Evolutionary conservation across 768 basidiomycete genomes (phyloP).

Genomic region (Kwoniella europaea): DNA sequence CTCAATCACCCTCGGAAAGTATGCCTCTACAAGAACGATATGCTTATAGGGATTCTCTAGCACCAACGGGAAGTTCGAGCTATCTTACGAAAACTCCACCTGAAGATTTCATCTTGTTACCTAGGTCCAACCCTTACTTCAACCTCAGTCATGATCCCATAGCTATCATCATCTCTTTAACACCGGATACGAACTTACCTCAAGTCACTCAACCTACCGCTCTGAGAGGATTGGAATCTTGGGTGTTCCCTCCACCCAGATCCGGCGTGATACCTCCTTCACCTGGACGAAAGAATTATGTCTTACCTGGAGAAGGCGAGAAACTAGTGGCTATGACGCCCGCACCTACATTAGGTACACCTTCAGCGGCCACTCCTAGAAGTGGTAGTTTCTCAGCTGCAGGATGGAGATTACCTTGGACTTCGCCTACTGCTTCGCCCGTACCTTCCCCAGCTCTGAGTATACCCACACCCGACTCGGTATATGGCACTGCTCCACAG

Average conservation of each 20-base stretch:
- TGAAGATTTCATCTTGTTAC: slow-evolving; percentile 81
- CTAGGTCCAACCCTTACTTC: slow-evolving; percentile 73
- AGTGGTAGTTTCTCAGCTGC: slow-evolving; percentile 20
- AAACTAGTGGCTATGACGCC: slow-evolving; percentile 56
- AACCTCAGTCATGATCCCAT: slow-evolving; percentile 70
- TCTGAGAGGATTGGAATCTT: slow-evolving; percentile 66
- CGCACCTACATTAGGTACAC: slow-evolving; percentile 38
- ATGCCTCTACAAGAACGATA: slow-evolving; percentile 63
- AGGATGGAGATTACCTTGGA: slow-evolving; percentile 55
- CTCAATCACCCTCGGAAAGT: slow-evolving; percentile 47
- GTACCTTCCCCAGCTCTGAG: slow-evolving; percentile 34
- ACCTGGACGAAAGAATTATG: slow-evolving; percentile 55
- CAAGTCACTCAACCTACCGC: slow-evolving; percentile 50
- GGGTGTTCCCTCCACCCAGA: slow-evolving; percentile 72
- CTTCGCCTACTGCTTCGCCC: slow-evolving; percentile 30
- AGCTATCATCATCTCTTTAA: slow-evolving; percentile 69
- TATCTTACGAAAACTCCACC: slow-evolving; percentile 68
- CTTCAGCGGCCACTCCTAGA: slow-evolving; percentile 24
- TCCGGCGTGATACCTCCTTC: slow-evolving; percentile 42
- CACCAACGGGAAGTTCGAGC: slow-evolving; percentile 61
- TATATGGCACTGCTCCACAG: slow-evolving; percentile 17
- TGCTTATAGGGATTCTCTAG: slow-evolving; percentile 68
- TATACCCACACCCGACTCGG: slow-evolving; percentile 43
- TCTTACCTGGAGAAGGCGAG: slow-evolving; percentile 49
- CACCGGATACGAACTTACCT: slow-evolving; percentile 59